phyloP scores from a whole-genome alignment of 2,329 filamentous ascomycete genomes.

The Pseudogymnoascus sp. region DNA sequence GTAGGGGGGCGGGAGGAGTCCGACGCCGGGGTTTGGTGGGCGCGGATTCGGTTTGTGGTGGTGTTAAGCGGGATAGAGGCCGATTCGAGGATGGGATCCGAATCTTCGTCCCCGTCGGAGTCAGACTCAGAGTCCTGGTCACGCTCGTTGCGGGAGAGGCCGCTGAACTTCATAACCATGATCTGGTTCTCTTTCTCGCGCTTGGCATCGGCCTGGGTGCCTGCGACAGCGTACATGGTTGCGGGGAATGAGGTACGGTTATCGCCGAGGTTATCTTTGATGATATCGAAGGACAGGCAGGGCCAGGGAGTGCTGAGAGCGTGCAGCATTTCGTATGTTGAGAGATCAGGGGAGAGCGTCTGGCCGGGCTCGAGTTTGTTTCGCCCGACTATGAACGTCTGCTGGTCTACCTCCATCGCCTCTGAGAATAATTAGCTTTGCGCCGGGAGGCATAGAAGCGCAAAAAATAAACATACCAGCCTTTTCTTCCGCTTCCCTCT shows the following conservation, averaged over 20 bases:
- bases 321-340: slow-evolving; percentile 98
- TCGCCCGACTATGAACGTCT: slow-evolving; percentile 91
- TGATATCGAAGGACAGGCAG: slow-evolving; percentile 89
- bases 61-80: slow-evolving; percentile 78
- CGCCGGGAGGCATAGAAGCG: background rate
- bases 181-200: slow-evolving; percentile 82
- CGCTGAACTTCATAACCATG: slow-evolving; percentile 93
- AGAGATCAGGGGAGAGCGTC: slow-evolving; percentile 80
- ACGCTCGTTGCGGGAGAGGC: slow-evolving; percentile 78
- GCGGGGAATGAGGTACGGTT: slow-evolving; percentile 89
- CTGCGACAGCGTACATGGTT: slow-evolving; percentile 89
- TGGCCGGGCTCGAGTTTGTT: slow-evolving; percentile 87
- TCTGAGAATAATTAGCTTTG: slow-evolving; percentile 35
- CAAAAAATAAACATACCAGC: slow-evolving; percentile 43
- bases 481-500: slow-evolving; percentile 83
- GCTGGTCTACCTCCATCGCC: slow-evolving; percentile 88
- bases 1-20: slow-evolving; percentile 66
- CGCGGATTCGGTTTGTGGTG: slow-evolving; percentile 89
- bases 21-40: slow-evolving; percentile 68
- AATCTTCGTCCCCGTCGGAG: slow-evolving; percentile 58
- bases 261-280: slow-evolving; percentile 79
- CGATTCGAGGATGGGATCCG: slow-evolving; percentile 89
- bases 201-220: slow-evolving; percentile 77
- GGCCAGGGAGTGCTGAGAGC: slow-evolving; percentile 92
- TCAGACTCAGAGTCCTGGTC: slow-evolving; percentile 58